Evolutionary conservation across 2,329 filamentous ascomycete genomes (phyloP).

Genomic region (Tolypocladium guangdongense): DNA sequence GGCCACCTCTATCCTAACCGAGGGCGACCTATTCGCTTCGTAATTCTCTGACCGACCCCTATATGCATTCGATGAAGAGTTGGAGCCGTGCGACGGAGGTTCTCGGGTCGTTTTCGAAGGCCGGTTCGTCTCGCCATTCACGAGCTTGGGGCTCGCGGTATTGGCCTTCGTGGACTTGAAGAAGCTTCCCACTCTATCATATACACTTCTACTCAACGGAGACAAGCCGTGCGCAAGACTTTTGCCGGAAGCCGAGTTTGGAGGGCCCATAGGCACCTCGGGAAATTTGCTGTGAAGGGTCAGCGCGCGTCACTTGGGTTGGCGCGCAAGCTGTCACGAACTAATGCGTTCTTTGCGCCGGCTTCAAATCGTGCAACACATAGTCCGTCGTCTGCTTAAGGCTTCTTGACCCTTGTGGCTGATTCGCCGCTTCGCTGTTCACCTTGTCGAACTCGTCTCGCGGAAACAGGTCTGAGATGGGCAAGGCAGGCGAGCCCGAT

Average conservation of each 20-base stretch:
- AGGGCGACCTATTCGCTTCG: slow-evolving; percentile 23
- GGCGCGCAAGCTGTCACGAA: slow-evolving; percentile 23
- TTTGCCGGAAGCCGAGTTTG: slow-evolving; percentile 11
- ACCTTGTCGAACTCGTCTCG: slow-evolving; percentile 52
- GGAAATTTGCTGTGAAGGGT: slow-evolving; percentile 41
- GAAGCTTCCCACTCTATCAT: slow-evolving; percentile 27
- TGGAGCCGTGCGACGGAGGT: slow-evolving; percentile 8
- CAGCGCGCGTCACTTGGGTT: slow-evolving; percentile 8
- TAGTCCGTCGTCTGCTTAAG: slow-evolving; percentile 64
- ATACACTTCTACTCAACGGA: slow-evolving; percentile 33
- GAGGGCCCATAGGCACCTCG: slow-evolving; percentile 13
- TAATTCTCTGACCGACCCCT: slow-evolving; percentile 7
- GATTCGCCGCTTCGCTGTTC: slow-evolving; percentile 55
- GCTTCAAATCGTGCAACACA: slow-evolving; percentile 62
- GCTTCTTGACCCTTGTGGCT: slow-evolving; percentile 49
- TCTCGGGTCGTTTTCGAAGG: slow-evolving; percentile 10
- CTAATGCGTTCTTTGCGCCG: slow-evolving; percentile 61
- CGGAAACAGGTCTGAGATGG: slow-evolving; percentile 39
- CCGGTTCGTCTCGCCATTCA: slow-evolving; percentile 24
- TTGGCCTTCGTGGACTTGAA: slow-evolving; percentile 27
- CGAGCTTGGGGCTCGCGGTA: slow-evolving; percentile 14
- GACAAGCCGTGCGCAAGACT: slow-evolving; percentile 32
- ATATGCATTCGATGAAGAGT: slow-evolving; percentile 6
- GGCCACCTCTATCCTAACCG: slow-evolving; percentile 33
- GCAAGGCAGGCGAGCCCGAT: slow-evolving; percentile 39